Evolutionary conservation across 108 stramenopile species (phyloP).

Genomic region (Aureococcus anophagefferens): DNA sequence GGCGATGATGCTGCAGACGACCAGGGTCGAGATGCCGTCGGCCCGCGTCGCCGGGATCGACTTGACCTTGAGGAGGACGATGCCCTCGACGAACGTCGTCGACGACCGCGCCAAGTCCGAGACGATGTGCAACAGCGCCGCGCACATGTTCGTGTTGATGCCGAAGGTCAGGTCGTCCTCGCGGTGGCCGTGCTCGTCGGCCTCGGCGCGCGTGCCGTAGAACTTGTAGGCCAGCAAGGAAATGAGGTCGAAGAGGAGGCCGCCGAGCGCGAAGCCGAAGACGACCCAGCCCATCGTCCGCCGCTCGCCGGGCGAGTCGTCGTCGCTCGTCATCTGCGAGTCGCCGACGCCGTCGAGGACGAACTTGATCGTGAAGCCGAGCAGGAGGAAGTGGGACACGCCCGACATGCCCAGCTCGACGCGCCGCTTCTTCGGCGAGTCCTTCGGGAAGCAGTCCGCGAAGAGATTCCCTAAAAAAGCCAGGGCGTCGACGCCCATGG

Average conservation of each 20-base stretch:
- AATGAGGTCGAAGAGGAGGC: slow-evolving; percentile 8
- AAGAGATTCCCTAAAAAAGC: background rate
- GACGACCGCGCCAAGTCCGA: background rate
- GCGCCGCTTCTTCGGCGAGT: background rate
- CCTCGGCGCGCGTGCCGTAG: no score
- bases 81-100: slow-evolving; percentile 1
- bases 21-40: background rate
- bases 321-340: no score
- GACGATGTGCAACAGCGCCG: slow-evolving; percentile 2
- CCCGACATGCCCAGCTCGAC: background rate
- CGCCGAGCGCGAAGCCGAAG: slow-evolving; percentile 11
- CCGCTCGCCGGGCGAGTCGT: background rate
- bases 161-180: no score
- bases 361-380: background rate
- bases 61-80: background rate
- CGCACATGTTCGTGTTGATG: slow-evolving; percentile 5
- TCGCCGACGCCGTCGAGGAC: background rate
- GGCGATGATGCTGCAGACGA: slow-evolving; percentile 1
- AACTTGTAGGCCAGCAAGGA: slow-evolving; percentile 7
- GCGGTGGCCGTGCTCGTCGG: no score
- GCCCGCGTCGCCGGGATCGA: no score
- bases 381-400: background rate
- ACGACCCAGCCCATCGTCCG: background rate
- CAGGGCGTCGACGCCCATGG: slow-evolving; percentile 8
- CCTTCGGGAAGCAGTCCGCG: background rate